Conservation (phyloP, 2,329 filamentous ascomycete genomes). For the Amylocarpus encephaloides region DNA sequence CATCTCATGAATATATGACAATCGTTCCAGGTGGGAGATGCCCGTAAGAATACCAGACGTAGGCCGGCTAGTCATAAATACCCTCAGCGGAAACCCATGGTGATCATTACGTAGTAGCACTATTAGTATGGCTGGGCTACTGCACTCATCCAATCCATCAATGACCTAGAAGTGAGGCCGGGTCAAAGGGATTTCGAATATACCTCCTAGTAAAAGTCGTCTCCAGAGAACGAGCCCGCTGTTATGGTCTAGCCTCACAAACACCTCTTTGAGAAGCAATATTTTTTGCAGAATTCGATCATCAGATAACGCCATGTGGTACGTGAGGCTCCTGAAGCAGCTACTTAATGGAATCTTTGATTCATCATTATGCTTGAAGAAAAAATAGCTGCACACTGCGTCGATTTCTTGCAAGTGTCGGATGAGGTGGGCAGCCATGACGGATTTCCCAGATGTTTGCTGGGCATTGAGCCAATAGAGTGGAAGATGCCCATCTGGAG, state of each 20-base stretch:
- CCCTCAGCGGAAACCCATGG: neutral
- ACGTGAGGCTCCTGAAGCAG: slow-evolving; percentile 25
- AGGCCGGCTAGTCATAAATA: neutral
- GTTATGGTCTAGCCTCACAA: neutral
- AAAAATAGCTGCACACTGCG: slow-evolving; percentile 15
- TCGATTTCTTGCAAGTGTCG: slow-evolving; percentile 7
- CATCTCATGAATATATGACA: neutral
- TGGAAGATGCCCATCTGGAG: neutral
- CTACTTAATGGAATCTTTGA: slow-evolving; percentile 19
- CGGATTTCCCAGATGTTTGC: slow-evolving; percentile 32
- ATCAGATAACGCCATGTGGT: slow-evolving; percentile 23
- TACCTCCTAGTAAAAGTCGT: neutral
- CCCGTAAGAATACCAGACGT: neutral
- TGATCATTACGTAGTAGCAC: neutral
- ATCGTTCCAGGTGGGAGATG: neutral
- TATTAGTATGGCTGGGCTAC: neutral
- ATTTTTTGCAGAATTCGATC: too few species aligned
- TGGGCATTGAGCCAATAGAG: slow-evolving; percentile 28
- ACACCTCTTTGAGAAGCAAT: neutral
- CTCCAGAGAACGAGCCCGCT: neutral
- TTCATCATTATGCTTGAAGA: slow-evolving; percentile 28
- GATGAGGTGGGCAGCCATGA: slow-evolving; percentile 16
- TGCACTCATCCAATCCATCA: slow-evolving; percentile 19
- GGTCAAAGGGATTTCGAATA: neutral
- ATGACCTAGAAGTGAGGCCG: slow-evolving; percentile 13